Conservation (phyloP, 2,329 filamentous ascomycete genomes). For the Talaromyces verruculosus region DNA sequence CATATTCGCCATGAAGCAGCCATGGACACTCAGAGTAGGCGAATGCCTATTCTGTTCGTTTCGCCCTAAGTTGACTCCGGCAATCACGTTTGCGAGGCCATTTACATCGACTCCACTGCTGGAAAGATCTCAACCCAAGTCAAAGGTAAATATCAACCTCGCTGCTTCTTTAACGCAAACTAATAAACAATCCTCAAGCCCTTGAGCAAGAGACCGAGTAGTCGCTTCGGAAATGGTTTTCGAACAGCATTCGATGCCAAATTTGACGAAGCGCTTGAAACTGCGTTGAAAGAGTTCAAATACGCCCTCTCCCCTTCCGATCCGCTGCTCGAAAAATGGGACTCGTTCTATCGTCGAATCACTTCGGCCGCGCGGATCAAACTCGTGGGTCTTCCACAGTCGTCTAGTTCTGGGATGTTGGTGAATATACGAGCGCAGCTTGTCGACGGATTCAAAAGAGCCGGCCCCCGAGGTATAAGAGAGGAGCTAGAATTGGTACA, state of each 20-base stretch:
- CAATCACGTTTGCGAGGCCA: slow-evolving; percentile 28
- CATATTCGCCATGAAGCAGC: slow-evolving; percentile 9
- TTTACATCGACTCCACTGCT: slow-evolving; percentile 33
- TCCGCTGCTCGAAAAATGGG: slow-evolving; percentile 29
- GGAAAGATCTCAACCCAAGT: background rate
- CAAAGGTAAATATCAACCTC: background rate
- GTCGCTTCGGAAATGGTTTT: background rate
- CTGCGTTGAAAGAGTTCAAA: slow-evolving; percentile 30
- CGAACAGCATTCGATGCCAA: slow-evolving; percentile 21
- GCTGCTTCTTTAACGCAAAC: background rate
- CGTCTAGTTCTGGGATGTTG: slow-evolving; percentile 26
- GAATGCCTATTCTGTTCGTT: slow-evolving; percentile 46
- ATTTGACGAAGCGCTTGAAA: slow-evolving; percentile 32
- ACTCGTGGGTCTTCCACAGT: slow-evolving; percentile 24
- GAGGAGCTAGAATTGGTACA: slow-evolving; percentile 68
- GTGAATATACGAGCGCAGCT: slow-evolving; percentile 41
- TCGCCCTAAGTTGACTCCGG: slow-evolving; percentile 29
- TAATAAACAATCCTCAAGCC: background rate
- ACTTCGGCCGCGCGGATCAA: slow-evolving; percentile 34
- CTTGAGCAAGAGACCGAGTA: background rate
- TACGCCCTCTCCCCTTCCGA: slow-evolving; percentile 23
- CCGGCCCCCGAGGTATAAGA: slow-evolving; percentile 53
- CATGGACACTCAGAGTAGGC: slow-evolving; percentile 30
- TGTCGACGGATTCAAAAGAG: slow-evolving; percentile 59
- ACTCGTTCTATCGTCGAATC: slow-evolving; percentile 34